Conservation (phyloP, 176 grass and related monocot species). For the Triticum monococcum region DNA sequence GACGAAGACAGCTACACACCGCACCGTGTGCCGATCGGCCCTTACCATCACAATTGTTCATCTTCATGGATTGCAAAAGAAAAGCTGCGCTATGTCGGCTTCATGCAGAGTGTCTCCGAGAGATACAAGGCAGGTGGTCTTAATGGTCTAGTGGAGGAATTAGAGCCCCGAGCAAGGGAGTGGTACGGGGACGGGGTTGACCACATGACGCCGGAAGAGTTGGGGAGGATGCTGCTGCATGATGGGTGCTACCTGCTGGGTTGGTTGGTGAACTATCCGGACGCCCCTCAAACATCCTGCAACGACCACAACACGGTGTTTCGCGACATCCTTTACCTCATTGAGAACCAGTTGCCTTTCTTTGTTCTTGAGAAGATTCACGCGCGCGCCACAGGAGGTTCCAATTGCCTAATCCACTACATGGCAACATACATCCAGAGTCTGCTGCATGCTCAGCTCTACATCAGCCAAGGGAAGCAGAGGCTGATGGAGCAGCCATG, state of each 20-base stretch:
- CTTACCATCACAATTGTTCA: background rate
- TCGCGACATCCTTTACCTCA: too few species aligned
- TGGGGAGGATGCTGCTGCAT: background rate
- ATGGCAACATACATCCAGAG: too few species aligned
- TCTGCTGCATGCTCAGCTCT: too few species aligned
- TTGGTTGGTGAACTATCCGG: too few species aligned
- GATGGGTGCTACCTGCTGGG: conserved; percentile 18
- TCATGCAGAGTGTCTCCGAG: background rate
- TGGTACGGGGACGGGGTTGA: background rate
- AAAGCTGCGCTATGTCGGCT: background rate
- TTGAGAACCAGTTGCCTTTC: too few species aligned
- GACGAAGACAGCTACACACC: background rate
- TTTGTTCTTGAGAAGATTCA: too few species aligned
- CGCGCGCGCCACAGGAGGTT: too few species aligned
- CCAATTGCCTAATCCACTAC: too few species aligned
- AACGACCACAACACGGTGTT: too few species aligned
- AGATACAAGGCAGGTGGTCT: background rate
- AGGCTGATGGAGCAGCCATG: too few species aligned
- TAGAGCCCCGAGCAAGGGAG: background rate
- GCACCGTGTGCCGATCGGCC: background rate
- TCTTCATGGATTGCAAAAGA: background rate
- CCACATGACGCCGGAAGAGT: background rate
- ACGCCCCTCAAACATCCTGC: too few species aligned
- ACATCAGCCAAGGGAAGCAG: too few species aligned
- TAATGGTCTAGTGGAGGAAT: background rate